Base-by-base conservation (phyloP, 2,329 filamentous ascomycete genomes). In the Coleophoma eucalyptorum region DNA sequence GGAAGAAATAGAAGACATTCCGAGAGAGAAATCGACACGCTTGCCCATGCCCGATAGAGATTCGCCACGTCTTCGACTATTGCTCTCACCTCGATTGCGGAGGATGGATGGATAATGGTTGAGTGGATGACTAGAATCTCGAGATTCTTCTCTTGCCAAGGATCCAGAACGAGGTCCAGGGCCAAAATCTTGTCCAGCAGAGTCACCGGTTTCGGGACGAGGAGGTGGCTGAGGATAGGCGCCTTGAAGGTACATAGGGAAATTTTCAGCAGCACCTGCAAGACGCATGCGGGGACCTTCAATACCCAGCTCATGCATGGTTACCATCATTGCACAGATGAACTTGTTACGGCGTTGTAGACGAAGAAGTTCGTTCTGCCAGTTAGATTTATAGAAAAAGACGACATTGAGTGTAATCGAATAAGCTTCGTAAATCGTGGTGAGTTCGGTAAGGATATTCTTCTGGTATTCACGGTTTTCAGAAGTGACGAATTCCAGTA, bases 311-410 rank as follows among this genome's bases (percentile, higher is more conserved):
- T 65, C 63, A 33, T 63, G 54, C 75, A 97, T 91, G 50, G 89
- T 83, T 35, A 88, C 77, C 87, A 96, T 96, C 63, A 97, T 75
- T 55, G 94, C 90, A 56, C 88, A 91, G 58, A 95, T 91, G 69
- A 97, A 96, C 66, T 92, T 94, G 77, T 97, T 97, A 62, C 94
- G 89, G 16, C 93, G 83, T 60, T 88, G 89, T 2, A 97, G 80
- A 72, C 93, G 91, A 20, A 97, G 77, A 42, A 95, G 77, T 66
- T 97, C 93, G 65, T 97, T 97, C 67, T 97, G 93, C 81, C 89
- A 97, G 68, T 93, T 97, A 52, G 87, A 90, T 69, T 97, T 97
- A 79, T 97, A 96, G 76, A 97, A 97, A 75, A 96, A 96, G 63
- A 97, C 86, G 50, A 97, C 84, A 69, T 96, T 97, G 63, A 97